phyloP scores from a whole-genome alignment of 2,329 filamentous ascomycete species.

The Botrytis elliptica region DNA sequence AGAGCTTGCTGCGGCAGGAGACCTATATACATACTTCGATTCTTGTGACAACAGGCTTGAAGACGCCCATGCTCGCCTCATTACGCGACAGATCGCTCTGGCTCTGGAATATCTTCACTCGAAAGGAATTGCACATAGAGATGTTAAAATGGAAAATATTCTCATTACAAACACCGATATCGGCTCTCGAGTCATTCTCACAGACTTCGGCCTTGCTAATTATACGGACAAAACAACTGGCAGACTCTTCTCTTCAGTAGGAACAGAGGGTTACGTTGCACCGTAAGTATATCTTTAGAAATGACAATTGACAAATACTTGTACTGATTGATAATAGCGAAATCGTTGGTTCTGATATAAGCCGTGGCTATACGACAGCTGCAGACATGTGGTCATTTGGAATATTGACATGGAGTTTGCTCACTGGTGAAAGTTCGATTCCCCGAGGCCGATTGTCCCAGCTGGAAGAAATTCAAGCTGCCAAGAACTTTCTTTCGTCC shows the following conservation, averaged over 20 bases:
- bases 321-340: constrained; percentile 26
- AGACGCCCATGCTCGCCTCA: constrained; percentile 34
- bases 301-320: background rate
- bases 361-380: constrained; percentile 34
- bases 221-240: constrained; percentile 24
- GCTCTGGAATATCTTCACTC: constrained; percentile 37
- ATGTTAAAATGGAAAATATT: constrained; percentile 40
- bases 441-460: constrained; percentile 27
- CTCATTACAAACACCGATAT: constrained; percentile 36
- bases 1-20: constrained; percentile 53
- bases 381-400: constrained; percentile 40
- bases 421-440: constrained; percentile 32
- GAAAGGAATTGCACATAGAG: constrained; percentile 36
- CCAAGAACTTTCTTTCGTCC: constrained; percentile 24
- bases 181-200: constrained; percentile 37
- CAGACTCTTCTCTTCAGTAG: constrained; percentile 35
- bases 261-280: constrained; percentile 37
- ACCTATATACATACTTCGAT: constrained; percentile 38
- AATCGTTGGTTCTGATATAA: constrained; percentile 18
- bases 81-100: constrained; percentile 37
- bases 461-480: constrained; percentile 29
- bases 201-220: constrained; percentile 39
- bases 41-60: constrained; percentile 29
- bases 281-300: constrained; percentile 31
- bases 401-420: constrained; percentile 32